Percentiles rank a stretch among this genome's conserved stretches.
These are phyloP conservation scores for Thelonectria blattea DNA, from an alignment of 2,329 filamentous ascomycete species.

Conservation along the genomic window DNA sequence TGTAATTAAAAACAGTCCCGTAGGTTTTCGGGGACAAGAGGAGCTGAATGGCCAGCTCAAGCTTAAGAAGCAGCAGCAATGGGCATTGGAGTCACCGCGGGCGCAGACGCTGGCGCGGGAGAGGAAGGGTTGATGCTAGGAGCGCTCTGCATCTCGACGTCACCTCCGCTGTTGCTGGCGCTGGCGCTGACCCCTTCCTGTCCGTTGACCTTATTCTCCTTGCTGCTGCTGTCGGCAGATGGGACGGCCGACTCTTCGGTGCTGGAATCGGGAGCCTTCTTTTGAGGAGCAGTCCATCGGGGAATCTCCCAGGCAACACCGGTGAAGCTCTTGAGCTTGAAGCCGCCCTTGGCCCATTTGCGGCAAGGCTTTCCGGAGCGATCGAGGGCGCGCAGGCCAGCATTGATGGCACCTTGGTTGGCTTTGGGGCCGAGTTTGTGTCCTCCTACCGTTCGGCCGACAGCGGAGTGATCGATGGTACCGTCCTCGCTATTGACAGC, in stretches of 20 bases:
- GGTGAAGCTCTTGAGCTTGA: slow-evolving; percentile 90
- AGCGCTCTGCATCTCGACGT: slow-evolving; percentile 60
- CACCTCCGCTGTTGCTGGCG: slow-evolving; percentile 51
- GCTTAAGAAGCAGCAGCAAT: slow-evolving; percentile 52
- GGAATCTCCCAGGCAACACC: slow-evolving; percentile 82
- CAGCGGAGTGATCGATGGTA: slow-evolving; percentile 62
- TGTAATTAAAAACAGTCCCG: slow-evolving; percentile 26
- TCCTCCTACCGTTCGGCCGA: slow-evolving; percentile 56
- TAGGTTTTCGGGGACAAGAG: slow-evolving; percentile 11
- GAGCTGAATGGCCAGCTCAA: background rate
- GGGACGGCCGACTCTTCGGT: slow-evolving; percentile 54
- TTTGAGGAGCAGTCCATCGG: slow-evolving; percentile 80
- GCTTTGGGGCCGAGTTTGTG: slow-evolving; percentile 96
- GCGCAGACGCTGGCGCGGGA: slow-evolving; percentile 47
- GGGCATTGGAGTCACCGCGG: slow-evolving; percentile 37
- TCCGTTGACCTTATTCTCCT: slow-evolving; percentile 69
- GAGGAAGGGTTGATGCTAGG: slow-evolving; percentile 60
- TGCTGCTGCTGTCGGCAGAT: slow-evolving; percentile 61
- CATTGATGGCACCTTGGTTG: slow-evolving; percentile 97
- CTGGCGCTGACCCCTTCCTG: slow-evolving; percentile 55
- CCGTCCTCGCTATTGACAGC: slow-evolving; percentile 62
- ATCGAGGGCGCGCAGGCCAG: slow-evolving; percentile 91
- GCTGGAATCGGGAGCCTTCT: slow-evolving; percentile 54
- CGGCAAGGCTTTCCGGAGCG: slow-evolving; percentile 90
- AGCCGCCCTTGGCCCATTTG: slow-evolving; percentile 84